Percentiles rank a stretch among this genome's conserved stretches.
Conservation (phyloP, 345 rosid genomes). For the Psidium friedrichsthalianum region DNA sequence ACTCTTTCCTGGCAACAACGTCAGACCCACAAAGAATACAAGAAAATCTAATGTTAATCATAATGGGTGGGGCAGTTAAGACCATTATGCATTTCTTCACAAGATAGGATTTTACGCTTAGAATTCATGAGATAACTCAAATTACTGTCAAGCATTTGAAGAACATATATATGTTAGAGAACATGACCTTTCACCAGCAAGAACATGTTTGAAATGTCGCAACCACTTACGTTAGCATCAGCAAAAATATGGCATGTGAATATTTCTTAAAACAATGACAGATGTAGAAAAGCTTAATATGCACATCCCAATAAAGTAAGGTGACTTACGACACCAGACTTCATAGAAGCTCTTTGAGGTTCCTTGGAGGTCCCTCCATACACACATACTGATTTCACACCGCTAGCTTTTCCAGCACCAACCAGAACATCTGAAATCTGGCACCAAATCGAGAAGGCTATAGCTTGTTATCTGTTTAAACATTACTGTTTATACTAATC, state of each 20-base stretch:
- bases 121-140: neutral
- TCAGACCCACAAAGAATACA: neutral
- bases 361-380: conserved; percentile 88
- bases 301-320: neutral
- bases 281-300: neutral
- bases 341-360: conserved; percentile 62
- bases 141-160: neutral
- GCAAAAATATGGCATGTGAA: neutral
- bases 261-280: neutral
- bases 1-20: neutral
- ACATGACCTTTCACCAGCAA: neutral
- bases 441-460: neutral
- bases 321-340: conserved; percentile 70
- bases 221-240: neutral
- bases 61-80: neutral
- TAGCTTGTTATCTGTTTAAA: neutral
- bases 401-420: conserved; percentile 74
- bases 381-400: conserved; percentile 61
- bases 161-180: neutral
- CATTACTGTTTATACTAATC: neutral
- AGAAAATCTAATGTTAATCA: neutral
- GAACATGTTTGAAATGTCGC: neutral
- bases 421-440: conserved; percentile 74
- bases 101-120: neutral
- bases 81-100: neutral